These are phyloP conservation scores for Colletotrichum agaves DNA, from an alignment of 2,329 filamentous ascomycete genomes.

Conservation along the genomic window DNA sequence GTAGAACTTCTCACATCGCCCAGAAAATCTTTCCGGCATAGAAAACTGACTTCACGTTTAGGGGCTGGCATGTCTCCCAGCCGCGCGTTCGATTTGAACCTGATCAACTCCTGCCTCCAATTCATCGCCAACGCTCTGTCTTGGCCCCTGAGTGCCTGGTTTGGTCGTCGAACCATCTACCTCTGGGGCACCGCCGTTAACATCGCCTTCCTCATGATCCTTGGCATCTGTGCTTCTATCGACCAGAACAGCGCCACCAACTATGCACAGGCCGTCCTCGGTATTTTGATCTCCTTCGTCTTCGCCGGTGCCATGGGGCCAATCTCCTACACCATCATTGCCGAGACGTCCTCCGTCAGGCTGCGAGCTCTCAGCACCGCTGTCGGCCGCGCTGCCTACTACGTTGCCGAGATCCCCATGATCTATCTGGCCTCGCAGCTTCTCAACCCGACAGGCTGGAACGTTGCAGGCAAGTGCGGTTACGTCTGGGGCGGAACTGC, in stretches of 20 bases:
- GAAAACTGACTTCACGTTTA: constrained; percentile 8
- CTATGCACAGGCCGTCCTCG: constrained; percentile 50
- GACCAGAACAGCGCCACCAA: constrained; percentile 46
- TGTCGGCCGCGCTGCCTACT: constrained; percentile 53
- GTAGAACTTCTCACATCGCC: constrained; percentile 42
- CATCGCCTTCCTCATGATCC: constrained; percentile 48
- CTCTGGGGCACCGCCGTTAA: constrained; percentile 50
- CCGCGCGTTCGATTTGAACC: constrained; percentile 41
- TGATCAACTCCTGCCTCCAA: constrained; percentile 44
- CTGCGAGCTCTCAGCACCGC: constrained; percentile 51
- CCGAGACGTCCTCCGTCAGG: constrained; percentile 51
- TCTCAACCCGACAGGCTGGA: constrained; percentile 52
- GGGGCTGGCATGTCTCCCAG: constrained; percentile 41
- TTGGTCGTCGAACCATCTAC: constrained; percentile 53
- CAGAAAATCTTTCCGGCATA: constrained; percentile 5
- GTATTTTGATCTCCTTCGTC: constrained; percentile 53
- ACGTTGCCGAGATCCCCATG: constrained; percentile 54
- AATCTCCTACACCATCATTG: constrained; percentile 51
- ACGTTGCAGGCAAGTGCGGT: constrained; percentile 57
- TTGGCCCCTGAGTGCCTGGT: constrained; percentile 49
- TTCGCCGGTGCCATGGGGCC: constrained; percentile 49
- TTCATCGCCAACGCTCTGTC: constrained; percentile 50
- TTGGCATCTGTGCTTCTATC: constrained; percentile 50
- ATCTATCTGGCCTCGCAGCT: constrained; percentile 52
- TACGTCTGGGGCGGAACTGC: constrained; percentile 59